Evolutionary conservation across 768 basidiomycete species (phyloP).

Genomic region (Mycena leptocephala): DNA sequence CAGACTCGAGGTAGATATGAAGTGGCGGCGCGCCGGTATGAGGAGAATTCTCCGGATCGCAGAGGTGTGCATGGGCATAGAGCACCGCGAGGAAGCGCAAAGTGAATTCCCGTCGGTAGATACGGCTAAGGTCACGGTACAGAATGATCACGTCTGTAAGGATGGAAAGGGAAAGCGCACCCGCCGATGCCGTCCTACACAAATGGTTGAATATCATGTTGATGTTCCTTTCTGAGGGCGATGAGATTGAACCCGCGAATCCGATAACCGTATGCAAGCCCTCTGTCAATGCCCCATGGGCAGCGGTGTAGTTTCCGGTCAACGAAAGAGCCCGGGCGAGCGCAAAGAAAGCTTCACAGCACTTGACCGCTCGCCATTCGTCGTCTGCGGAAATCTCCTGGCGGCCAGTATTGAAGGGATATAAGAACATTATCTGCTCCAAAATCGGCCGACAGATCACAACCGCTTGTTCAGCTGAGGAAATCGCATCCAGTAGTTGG

Average conservation of each 20-base stretch:
- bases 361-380: constrained; percentile 13
- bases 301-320: neutral
- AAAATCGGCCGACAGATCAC: neutral
- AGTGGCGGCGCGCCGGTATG: no score
- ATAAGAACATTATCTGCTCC: neutral
- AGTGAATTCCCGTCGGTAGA: neutral
- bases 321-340: neutral
- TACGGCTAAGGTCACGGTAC: neutral
- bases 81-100: constrained; percentile 2
- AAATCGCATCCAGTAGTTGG: neutral
- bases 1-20: no score
- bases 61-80: constrained; percentile 1
- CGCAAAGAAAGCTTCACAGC: constrained; percentile 4
- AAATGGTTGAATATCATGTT: neutral
- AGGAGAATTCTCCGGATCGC: neutral
- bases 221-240: neutral
- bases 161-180: neutral
- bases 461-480: neutral
- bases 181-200: neutral
- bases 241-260: neutral
- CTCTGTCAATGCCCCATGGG: neutral
- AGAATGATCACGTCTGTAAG: neutral
- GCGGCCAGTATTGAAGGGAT: neutral
- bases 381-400: neutral
- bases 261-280: neutral